Evolutionary conservation across 805 yeast genomes (phyloP).

Genomic region (Suhomyces prunicola): DNA sequence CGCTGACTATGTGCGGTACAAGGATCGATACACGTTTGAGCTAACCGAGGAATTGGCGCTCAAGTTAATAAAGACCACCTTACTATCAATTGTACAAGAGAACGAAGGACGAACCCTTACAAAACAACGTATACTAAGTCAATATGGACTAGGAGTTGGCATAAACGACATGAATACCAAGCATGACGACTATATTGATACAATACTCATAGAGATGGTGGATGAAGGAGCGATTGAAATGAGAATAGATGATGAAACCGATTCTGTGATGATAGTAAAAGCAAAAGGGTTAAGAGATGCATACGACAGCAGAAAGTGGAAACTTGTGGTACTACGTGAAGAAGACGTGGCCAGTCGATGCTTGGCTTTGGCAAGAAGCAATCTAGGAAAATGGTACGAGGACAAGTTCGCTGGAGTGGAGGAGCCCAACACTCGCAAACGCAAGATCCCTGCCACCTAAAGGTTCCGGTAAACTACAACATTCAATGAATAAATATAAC

Average conservation of each 20-base stretch:
- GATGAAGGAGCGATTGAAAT: slow-evolving; percentile 21
- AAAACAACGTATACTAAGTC: slow-evolving; percentile 13
- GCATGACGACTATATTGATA: slow-evolving; percentile 13
- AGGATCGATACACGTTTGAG: slow-evolving; percentile 6
- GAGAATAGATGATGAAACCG: slow-evolving; percentile 26
- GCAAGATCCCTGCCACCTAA: slow-evolving; percentile 7
- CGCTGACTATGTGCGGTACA: slow-evolving; percentile 20
- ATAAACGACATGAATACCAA: slow-evolving; percentile 9
- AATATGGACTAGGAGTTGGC: slow-evolving; percentile 12
- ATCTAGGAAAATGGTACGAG: slow-evolving; percentile 23
- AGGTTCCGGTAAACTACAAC: too few relatives aligned
- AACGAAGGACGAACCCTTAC: slow-evolving; percentile 17
- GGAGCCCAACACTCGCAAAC: slow-evolving; percentile 7
- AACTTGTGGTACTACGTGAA: slow-evolving; percentile 22
- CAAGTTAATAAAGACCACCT: slow-evolving; percentile 28
- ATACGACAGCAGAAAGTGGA: slow-evolving; percentile 20
- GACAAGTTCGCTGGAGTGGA: slow-evolving; percentile 1
- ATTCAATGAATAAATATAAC: slow-evolving; percentile 4
- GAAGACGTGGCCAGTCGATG: slow-evolving; percentile 20
- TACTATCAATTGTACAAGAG: slow-evolving; percentile 21
- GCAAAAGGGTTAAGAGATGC: slow-evolving; percentile 29
- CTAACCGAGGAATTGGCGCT: not conserved
- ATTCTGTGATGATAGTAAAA: slow-evolving; percentile 14
- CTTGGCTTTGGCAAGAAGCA: slow-evolving; percentile 14
- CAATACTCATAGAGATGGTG: slow-evolving; percentile 22